Percentiles rank a stretch among this genome's conserved stretches.
phyloP scores from a whole-genome alignment of 257 asterid genomes.

The Ballota nigra region DNA sequence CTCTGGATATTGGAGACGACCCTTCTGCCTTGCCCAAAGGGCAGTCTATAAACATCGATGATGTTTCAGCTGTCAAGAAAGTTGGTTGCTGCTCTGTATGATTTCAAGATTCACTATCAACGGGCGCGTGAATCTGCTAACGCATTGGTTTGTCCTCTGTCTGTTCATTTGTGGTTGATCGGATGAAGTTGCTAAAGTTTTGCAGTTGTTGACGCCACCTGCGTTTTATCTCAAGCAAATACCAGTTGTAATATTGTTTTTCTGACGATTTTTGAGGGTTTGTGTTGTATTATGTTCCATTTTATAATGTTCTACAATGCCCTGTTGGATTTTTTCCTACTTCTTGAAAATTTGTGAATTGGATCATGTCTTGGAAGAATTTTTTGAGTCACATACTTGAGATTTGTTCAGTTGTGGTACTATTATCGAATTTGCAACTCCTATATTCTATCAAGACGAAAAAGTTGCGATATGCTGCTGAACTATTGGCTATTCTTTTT shows the following conservation, averaged over 20 bases:
- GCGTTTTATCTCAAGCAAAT: neutral
- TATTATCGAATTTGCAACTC: neutral
- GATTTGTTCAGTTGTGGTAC: neutral
- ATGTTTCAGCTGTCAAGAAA: constrained; percentile 56
- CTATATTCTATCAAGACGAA: neutral
- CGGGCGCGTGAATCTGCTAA: neutral
- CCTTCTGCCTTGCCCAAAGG: constrained; percentile 65
- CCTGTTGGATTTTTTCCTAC: neutral
- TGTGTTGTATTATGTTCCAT: constrained; percentile 26
- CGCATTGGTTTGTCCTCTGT: neutral
- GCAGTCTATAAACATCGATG: constrained; percentile 47
- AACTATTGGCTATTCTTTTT: too few relatives aligned
- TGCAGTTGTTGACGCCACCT: neutral
- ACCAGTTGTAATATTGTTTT: constrained; percentile 3
- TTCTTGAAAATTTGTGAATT: neutral
- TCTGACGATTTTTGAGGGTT: constrained; percentile 1
- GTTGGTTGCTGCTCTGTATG: constrained; percentile 55
- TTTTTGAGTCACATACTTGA: neutral
- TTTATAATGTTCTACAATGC: neutral
- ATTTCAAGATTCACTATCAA: neutral
- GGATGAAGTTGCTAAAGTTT: constrained; percentile 14
- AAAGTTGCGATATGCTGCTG: too few relatives aligned
- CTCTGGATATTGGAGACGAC: constrained; percentile 58
- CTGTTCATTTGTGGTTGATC: neutral
- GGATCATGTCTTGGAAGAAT: neutral